These are phyloP conservation scores for Oemleria cerasiformis DNA, from an alignment of 306 rosid species.

Conservation along the genomic window DNA sequence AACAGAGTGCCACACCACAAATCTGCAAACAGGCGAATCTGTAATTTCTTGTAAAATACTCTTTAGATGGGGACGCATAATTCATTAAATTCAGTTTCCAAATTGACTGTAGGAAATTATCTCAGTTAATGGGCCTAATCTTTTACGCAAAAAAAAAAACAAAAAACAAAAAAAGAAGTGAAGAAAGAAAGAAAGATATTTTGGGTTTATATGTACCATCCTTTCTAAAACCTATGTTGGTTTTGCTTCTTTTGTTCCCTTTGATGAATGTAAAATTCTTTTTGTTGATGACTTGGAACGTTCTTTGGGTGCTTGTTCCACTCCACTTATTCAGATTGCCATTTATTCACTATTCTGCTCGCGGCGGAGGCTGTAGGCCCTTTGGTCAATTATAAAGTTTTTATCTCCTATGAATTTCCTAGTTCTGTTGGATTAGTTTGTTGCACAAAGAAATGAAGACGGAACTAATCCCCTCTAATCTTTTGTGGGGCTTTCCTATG, in stretches of 20 bases:
- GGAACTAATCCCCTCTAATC: no score
- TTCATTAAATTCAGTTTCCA: slow-evolving; percentile 20
- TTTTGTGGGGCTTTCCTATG: no score
- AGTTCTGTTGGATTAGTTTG: no score
- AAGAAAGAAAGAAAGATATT: background rate
- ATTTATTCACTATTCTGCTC: background rate
- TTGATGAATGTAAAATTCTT: background rate
- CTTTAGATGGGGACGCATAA: slow-evolving; percentile 27
- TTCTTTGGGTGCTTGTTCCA: background rate
- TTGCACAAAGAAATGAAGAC: no score
- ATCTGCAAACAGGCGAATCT: slow-evolving; percentile 30
- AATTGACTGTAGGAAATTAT: slow-evolving; percentile 17
- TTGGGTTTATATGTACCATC: background rate
- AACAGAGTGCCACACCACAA: slow-evolving; percentile 23
- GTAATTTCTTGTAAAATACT: slow-evolving; percentile 48
- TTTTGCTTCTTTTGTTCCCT: slow-evolving; percentile 5
- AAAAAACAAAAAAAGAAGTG: background rate
- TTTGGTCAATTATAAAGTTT: no score
- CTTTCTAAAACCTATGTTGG: background rate
- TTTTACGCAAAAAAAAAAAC: background rate
- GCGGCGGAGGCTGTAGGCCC: no score
- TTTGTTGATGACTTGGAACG: background rate
- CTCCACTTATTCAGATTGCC: background rate
- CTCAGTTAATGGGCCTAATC: background rate
- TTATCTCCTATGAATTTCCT: no score